Evolutionary conservation across 2,329 filamentous ascomycete species (phyloP).

Genomic region (Ophiostoma piceae): DNA sequence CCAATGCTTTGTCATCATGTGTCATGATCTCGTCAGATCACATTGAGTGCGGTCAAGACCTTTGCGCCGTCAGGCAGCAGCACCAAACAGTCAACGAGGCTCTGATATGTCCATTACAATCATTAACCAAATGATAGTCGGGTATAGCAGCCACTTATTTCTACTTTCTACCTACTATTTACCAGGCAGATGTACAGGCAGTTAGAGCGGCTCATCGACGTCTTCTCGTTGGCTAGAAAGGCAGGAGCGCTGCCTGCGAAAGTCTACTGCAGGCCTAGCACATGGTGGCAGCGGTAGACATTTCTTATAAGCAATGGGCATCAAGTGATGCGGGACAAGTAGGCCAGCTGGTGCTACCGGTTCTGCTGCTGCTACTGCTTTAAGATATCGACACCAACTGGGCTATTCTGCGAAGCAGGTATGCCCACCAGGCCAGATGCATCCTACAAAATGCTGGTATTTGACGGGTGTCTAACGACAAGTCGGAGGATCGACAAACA

Average conservation of each 20-base stretch:
- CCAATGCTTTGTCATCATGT: not conserved
- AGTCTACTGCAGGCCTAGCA: not conserved
- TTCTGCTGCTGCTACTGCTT: not conserved
- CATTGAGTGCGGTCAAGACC: not conserved
- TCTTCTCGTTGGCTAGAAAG: not conserved
- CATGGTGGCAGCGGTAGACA: too few species aligned
- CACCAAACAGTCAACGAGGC: not conserved
- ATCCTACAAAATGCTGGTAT: not conserved
- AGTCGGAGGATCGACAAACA: not conserved
- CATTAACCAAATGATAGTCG: not conserved
- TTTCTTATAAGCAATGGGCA: not conserved
- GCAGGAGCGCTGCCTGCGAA: not conserved
- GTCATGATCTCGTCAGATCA: not conserved
- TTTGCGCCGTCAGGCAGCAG: not conserved
- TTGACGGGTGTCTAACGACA: not conserved
- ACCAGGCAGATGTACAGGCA: not conserved
- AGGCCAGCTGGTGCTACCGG: too few species aligned
- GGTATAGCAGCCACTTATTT: not conserved
- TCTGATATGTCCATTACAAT: too few species aligned
- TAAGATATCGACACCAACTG: not conserved
- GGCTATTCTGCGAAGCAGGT: not conserved
- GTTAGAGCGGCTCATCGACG: not conserved
- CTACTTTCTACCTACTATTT: not conserved
- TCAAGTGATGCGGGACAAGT: not conserved
- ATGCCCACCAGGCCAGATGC: not conserved